Evolutionary conservation across 805 yeast genomes (phyloP), one percentile per base, ranked within the genome.

Genomic region (Tanozyma kutaoensis): DNA sequence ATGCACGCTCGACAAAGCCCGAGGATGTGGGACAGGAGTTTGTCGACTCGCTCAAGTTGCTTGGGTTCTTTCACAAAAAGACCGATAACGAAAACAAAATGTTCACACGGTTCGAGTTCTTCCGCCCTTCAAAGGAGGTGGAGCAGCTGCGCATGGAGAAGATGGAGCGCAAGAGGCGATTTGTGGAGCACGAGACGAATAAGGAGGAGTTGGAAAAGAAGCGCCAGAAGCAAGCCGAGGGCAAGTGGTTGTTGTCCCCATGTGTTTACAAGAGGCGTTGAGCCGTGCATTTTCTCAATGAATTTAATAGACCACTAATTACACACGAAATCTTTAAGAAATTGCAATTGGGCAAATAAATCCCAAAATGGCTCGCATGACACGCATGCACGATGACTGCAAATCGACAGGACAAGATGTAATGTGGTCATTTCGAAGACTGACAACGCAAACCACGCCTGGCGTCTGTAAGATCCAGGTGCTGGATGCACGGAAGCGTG

Each of bases 51-150:
- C 61, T 91, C 40, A 84, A 84, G 47, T 52, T 69, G 27, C 50
- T 70, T 35, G 98, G 97, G 0, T 81, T 91, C 39, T 78, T 79
- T 58, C 95, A 84, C 54, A 80, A 80, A 47, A 66, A 67, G 28
- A 86, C 96, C 1, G 96, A 88, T 51, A 76, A 78, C 40, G 57
- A 65, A 16, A 91, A 91, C 56, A 80, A 80, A 48, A 88, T 88
- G 96, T 91, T 91, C 48, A 78, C 93, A 11, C 64, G 93, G 50
- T 91, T 91, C 49, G 96, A 88, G 50, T 88, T 91, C 46, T 81
- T 79, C 60, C 85, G 84, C 55, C 94, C 95, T 1, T 64, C 84
- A 10, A 62, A 63, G 24, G 79, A 76, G 28, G 69, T 78, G 30
- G 46, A 79, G 28, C 68, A 69, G 27, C 80, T 74, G 42, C 60